These are phyloP conservation scores for Eutreptiella sp. DNA, from an alignment of 208 protist genomes.

Conservation along the genomic window DNA sequence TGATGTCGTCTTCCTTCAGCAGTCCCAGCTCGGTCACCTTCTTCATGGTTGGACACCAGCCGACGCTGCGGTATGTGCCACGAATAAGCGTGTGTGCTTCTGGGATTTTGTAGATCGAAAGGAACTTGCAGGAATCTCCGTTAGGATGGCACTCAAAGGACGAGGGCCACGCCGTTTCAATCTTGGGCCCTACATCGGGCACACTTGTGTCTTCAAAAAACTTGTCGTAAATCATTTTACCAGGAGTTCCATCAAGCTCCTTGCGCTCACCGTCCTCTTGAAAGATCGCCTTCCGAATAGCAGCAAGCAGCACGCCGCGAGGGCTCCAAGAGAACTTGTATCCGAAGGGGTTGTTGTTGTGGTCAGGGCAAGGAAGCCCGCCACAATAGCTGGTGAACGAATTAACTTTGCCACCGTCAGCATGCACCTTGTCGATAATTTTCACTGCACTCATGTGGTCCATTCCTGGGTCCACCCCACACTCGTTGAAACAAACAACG, in stretches of 20 bases:
- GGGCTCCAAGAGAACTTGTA: constrained; percentile 73
- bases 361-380: constrained; percentile 58
- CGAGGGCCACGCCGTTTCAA: constrained; percentile 21
- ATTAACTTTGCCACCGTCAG: constrained; percentile 40
- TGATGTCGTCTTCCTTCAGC: constrained; percentile 12
- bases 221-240: not conserved
- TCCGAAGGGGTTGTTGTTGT: constrained; percentile 56
- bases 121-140: constrained; percentile 41
- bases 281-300: constrained; percentile 33
- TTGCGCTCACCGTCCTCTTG: constrained; percentile 26
- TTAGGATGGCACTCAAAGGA: constrained; percentile 49
- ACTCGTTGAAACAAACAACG: constrained; percentile 56
- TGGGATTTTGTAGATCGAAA: constrained; percentile 37
- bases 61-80: constrained; percentile 48
- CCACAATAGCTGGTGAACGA: constrained; percentile 51
- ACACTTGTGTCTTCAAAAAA: too few species aligned
- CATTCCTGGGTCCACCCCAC: constrained; percentile 66
- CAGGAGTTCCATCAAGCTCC: constrained; percentile 6
- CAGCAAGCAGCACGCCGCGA: constrained; percentile 50
- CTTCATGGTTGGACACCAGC: constrained; percentile 16
- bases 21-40: constrained; percentile 22
- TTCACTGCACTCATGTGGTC: constrained; percentile 49
- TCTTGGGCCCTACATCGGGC: not conserved
- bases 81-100: constrained; percentile 43
- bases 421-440: constrained; percentile 48